Evolutionary conservation across 2,329 filamentous ascomycete genomes (phyloP), one percentile per base, ranked within the genome.

Genomic region (Penicillium hordei): DNA sequence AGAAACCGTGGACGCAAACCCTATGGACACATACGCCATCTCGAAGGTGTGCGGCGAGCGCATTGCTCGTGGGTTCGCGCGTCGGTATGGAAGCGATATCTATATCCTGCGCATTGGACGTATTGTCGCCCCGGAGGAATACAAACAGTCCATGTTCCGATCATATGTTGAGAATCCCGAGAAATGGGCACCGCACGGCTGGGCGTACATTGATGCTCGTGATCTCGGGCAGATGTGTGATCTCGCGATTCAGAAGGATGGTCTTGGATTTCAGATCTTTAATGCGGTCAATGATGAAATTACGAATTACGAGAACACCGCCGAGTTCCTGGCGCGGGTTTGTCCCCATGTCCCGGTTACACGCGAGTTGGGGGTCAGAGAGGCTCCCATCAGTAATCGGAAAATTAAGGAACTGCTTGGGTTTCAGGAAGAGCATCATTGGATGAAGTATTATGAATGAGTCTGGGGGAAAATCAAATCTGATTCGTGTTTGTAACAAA

Each of bases 221-320:
- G 85, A 88, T 63, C 68, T 88, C 3, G 86, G 84, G 0, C 82
- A 84, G 69, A 87, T 88, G 56, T 86, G 83, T 65, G 75, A 86
- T 60, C 65, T 82, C 9, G 79, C 76, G 19, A 76, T 87, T 5
- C 62, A 78, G 59, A 82, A 80, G 62, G 77, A 79, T 65, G 83
- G 82, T 0, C 65, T 88, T 10, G 85, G 85, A 0, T 88, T 85
- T 63, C 83, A 87, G 66, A 73, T 87, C 0, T 88, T 87, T 71
- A 88, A 88, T 65, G 85, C 84, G 1, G 85, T 83, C 0, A 88
- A 88, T 65, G 80, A 85, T 64, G 82, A 78, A 3, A 86, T 86
- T 48, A 87, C 84, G 0, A 81, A 68, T 49, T 60, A 81, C 4
- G 78, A 75, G 9, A 69, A 82, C 0, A 85, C 83, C 0, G 73